Conservation (phyloP, 345 rosid species). For the Triadica sebifera region DNA sequence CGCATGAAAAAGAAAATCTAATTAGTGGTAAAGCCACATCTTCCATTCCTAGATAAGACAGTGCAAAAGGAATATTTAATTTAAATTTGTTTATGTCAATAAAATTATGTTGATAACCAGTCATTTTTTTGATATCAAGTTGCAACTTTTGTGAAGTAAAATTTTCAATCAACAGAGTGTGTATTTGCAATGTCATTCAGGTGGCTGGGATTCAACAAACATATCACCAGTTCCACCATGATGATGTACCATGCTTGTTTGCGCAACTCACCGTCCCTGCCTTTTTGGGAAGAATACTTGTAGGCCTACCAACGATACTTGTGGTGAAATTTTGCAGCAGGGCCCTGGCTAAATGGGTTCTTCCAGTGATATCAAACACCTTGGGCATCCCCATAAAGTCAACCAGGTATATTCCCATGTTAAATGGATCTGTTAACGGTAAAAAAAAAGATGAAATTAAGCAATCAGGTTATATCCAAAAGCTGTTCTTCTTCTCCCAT, state of each 20-base stretch:
- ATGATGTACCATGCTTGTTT: conserved; percentile 57
- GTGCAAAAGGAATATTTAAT: no score
- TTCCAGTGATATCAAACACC: conserved; percentile 70
- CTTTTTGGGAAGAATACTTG: conserved; percentile 63
- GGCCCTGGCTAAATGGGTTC: conserved; percentile 77
- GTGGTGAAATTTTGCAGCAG: conserved; percentile 88
- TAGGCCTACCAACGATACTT: conserved; percentile 87
- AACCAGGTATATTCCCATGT: conserved; percentile 59
- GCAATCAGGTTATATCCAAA: conserved; percentile 54
- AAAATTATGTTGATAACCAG: no score
- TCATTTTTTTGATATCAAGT: no score
- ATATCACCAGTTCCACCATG: conserved; percentile 88
- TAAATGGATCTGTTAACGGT: conserved; percentile 36
- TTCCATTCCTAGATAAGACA: no score
- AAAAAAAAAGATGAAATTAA: conserved; percentile 48
- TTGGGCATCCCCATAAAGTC: conserved; percentile 78
- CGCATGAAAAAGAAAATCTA: no score
- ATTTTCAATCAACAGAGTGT: not conserved
- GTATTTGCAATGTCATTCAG: conserved; percentile 35
- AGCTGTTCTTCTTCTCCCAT: conserved; percentile 40
- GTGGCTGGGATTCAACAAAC: conserved; percentile 84
- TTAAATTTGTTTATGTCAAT: no score
- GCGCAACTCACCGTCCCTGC: conserved; percentile 43
- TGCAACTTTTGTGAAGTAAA: not conserved
- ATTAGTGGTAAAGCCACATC: no score